phyloP scores from a whole-genome alignment of 2,329 filamentous ascomycete genomes.

The Pezicula radicicola region DNA sequence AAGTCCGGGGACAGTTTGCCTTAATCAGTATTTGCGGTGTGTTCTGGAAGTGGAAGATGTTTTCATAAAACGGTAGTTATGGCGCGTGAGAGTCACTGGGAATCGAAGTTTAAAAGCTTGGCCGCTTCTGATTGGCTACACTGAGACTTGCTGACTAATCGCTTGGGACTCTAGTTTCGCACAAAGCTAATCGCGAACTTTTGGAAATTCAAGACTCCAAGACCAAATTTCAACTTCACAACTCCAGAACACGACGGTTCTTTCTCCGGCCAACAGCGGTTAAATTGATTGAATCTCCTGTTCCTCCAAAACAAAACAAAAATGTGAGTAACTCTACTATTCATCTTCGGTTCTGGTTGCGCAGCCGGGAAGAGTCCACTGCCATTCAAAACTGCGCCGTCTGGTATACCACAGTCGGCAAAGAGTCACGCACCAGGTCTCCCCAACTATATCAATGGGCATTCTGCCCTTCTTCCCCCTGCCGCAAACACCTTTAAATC shows the following conservation, averaged over 20 bases:
- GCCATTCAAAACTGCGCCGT: constrained; percentile 9
- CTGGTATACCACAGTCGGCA: too few relatives aligned
- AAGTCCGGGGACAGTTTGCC: too few relatives aligned
- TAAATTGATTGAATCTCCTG: constrained; percentile 99
- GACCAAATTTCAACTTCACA: constrained; percentile 1
- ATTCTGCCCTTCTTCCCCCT: neutral
- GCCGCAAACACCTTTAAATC: too few relatives aligned
- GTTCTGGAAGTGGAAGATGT: neutral
- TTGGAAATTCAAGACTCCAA: constrained; percentile 1
- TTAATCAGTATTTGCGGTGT: neutral
- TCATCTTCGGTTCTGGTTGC: neutral
- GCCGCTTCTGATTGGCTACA: neutral
- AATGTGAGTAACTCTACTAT: constrained; percentile 19
- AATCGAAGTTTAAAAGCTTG: neutral
- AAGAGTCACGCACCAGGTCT: neutral
- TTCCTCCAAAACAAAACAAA: constrained; percentile 40
- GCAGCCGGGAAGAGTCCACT: neutral
- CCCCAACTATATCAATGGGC: neutral
- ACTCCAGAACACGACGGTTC: constrained; percentile 78
- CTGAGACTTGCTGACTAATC: neutral
- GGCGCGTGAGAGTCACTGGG: too few relatives aligned
- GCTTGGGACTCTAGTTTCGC: neutral
- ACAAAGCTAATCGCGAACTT: neutral
- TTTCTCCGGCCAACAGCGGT: constrained; percentile 99
- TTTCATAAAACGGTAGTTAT: too few relatives aligned